Evolutionary conservation across 176 grass and related monocot species (phyloP), one percentile per base, ranked within the genome.

Genomic region (Oryza nivara): DNA sequence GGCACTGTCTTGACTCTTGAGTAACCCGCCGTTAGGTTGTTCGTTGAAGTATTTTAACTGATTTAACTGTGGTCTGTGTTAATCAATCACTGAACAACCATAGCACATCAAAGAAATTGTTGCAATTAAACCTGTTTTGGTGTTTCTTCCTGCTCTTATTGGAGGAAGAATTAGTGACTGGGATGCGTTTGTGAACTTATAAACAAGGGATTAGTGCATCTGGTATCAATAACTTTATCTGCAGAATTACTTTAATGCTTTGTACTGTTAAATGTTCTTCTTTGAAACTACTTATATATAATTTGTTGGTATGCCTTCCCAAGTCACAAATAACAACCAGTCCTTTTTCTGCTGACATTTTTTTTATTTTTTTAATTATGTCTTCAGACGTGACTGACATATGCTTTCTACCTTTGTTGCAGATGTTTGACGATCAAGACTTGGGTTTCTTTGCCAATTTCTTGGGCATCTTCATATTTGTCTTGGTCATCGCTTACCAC

Each of bases 391-490:
- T 28, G 44, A 84, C 41, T 11, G n/a, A 56, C 36, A 23, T 83
- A 17, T 84, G n/a, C 14, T 80, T 83, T 6, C 23, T 1, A 34
- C 63, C 20, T 77, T 85, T 47, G 15, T 70, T 88, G 66, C 88
- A 96, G 93, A 99, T 96, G 96, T 93, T 99, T 88, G 91, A 92
- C 45, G 93, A 99, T 79, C 93, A 96, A 78, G 89, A 94, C 87
- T 66, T 96, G 89, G 96, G 93, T 22, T 94, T 96, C 89, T 92
- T 99, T 81, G 79, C 93, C 85, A 99, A 99, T 81, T 94, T 94
- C 22, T 86, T 99, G 48, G 93, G 96, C 73, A 89, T 99, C 63
- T 99, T 96, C 83, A 96, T 96, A 68, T 96, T 99, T 48, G 74
- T 90, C 19, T 72, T 95, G 88, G 88, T 94, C 63, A 95, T 93